Evolutionary conservation across 805 yeast species (phyloP), one percentile per base, ranked within the genome.

Genomic region (Blastobotrys robertii): DNA sequence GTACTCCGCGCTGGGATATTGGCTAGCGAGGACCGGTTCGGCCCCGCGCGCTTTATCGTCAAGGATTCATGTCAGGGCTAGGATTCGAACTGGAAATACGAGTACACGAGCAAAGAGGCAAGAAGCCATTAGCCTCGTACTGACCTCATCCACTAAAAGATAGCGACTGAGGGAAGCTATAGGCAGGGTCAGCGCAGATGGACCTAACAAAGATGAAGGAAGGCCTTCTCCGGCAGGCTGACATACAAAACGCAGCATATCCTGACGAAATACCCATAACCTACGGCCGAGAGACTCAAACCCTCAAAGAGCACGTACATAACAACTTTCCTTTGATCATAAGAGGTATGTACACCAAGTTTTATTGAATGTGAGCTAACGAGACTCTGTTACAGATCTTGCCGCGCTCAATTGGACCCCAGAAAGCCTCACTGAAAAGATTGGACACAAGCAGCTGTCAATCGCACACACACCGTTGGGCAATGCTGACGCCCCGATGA

Each of bases 401-500:
- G 6, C 6, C 6, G 33, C 32, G 14, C 41, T 10, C 36, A 36
- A 11, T 16, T 44, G 50, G 47, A 37, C 35, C 31, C 38, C 36
- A 2, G 34, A 10, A 9, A 39, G 29, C 16, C 41, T 44, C 36
- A 34, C 33, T 15, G 10, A 15, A 3, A 43, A 37, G n/a, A 40
- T 43, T 11, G 50, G 47, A 9, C 35, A 42, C n/a, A 33, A 33
- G 14, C 30, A 16, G 16, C 13, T 55, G 6, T 44, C 48, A 9
- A 54, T 62, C 1, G 65, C 66, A 1, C 53, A 51, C n/a, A 62
- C 66, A 0, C 66, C 61, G 2, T 36, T 43, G 14, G 67, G 69
- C 3, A 60, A 62, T 38, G 69, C 69, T 1, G 69, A 65, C 38
- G 44, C 69, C 1, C 68, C 68, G 2, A 45, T 59, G 4, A 53